Evolutionary conservation across 2,329 filamentous ascomycete species (phyloP), one percentile per base, ranked within the genome.

Genomic region (Aaosphaeria arxii): DNA sequence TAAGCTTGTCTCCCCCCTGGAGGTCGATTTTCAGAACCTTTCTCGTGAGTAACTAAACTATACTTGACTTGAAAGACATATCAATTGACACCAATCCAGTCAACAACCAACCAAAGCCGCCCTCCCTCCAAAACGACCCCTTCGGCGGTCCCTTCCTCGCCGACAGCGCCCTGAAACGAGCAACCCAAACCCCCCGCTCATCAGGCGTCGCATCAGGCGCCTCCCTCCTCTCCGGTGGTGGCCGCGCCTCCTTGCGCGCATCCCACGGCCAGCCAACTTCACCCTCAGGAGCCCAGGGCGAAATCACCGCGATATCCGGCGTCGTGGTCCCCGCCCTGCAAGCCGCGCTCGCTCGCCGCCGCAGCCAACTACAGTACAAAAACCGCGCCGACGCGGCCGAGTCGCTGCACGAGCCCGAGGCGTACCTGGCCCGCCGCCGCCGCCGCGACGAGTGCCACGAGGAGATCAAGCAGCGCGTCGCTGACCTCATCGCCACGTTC

Each of bases 321-420:
- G 92, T 99, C 44, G 89, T 99, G 35, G 85, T 97, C 53, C 94
- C 94, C 0, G 92, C 94, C 2, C 80, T 99, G 2, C 91, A 96
- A 70, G 88, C 94, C 57, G 91, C 94, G 6, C 82, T 97, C 17
- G 89, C 91, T 67, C 82, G 94, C 44, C 87, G 94, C 45, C 74
- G 75, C 29, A 80, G 81, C 57, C 77, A 80, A 46, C 71, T 86
- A 45, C 78, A 79, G 43, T 77, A 81, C 36, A 56, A 56, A 40
- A 68, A 65, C 53, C 68, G 69, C 40, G 44, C 69, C 63, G 64
- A 73, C 56, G 48, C 62, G 46, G 44, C 58, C 7, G 71, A 71
- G 42, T 73, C 77, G 40, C 82, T 84, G 7, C 80, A 81, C 30
- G 82, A 84, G 59, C 82, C 87, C 50, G 85, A 89, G 63, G 53